Conservation (phyloP, 164 flowering plant genomes). For the Aristolochia contorta region DNA sequence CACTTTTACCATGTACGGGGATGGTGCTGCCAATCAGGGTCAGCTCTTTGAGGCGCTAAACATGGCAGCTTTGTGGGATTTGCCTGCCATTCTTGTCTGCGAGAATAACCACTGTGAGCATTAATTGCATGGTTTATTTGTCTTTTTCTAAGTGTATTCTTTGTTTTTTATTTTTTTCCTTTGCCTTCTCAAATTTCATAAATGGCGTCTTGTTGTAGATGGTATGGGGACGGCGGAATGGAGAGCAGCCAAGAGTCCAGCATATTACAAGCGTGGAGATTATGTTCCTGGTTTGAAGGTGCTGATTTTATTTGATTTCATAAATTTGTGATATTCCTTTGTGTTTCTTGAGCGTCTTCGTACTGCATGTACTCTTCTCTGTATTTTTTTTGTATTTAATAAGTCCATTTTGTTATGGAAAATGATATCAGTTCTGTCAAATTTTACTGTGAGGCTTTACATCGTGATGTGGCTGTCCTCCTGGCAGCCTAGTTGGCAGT, state of each 20-base stretch:
- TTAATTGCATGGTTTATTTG: not conserved
- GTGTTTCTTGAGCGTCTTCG: no score
- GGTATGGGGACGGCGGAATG: slow-evolving; percentile 99
- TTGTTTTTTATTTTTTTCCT: slow-evolving; percentile 1
- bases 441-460: no score
- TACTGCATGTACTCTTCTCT: no score
- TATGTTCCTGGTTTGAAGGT: slow-evolving; percentile 99
- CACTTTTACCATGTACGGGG: slow-evolving; percentile 78
- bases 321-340: not conserved
- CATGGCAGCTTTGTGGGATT: slow-evolving; percentile 86
- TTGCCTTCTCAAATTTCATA: not conserved
- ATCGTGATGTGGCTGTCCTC: no score
- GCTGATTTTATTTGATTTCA: not conserved
- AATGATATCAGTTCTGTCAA: no score
- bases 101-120: slow-evolving; percentile 89
- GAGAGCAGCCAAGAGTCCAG: slow-evolving; percentile 95
- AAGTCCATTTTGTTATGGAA: no score
- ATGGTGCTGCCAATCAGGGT: slow-evolving; percentile 98
- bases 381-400: no score
- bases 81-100: slow-evolving; percentile 92
- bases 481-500: no score
- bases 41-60: slow-evolving; percentile 96
- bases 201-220: slow-evolving; percentile 34
- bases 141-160: slow-evolving; percentile 3
- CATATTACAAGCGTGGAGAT: slow-evolving; percentile 95